Percentiles rank a stretch among this genome's conserved stretches.
Conservation (phyloP, 345 rosid species). For the Erodium maritimum region DNA sequence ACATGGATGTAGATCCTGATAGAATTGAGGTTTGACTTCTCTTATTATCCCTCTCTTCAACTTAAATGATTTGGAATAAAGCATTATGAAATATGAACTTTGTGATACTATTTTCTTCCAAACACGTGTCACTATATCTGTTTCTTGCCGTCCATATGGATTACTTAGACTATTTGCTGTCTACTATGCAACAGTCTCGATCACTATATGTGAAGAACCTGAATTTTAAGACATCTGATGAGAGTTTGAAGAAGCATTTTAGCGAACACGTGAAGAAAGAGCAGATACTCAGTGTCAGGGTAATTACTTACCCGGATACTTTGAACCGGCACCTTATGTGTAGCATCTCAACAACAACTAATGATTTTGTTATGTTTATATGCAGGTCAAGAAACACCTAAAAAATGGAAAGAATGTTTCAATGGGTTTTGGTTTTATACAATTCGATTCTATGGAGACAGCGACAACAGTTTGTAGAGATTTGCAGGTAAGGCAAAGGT, state of each 20-base stretch:
- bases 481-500: conserved; percentile 46
- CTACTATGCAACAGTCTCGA: conserved; percentile 50
- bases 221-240: conserved; percentile 86
- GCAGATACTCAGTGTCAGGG: conserved; percentile 68
- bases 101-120: neutral
- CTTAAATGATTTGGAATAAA: neutral
- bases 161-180: conserved; percentile 12
- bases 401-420: conserved; percentile 78
- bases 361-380: conserved; percentile 6
- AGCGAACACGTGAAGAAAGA: conserved; percentile 52
- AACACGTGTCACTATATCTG: neutral
- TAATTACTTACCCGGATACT: conserved; percentile 13
- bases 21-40: conserved; percentile 53
- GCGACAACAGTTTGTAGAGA: conserved; percentile 53
- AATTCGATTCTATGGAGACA: conserved; percentile 73
- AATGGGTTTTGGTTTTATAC: conserved; percentile 84
- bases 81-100: neutral
- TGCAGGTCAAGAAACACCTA: conserved; percentile 71
- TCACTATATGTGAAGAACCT: conserved; percentile 79
- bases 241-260: conserved; percentile 61
- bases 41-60: conserved; percentile 2
- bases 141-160: neutral
- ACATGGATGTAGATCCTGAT: conserved; percentile 60
- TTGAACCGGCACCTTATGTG: neutral
- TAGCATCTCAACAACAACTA: neutral